Percentiles rank a stretch among this genome's conserved stretches.
Conservation (phyloP, 805 yeast species). For the Ogataea glucozyma region DNA sequence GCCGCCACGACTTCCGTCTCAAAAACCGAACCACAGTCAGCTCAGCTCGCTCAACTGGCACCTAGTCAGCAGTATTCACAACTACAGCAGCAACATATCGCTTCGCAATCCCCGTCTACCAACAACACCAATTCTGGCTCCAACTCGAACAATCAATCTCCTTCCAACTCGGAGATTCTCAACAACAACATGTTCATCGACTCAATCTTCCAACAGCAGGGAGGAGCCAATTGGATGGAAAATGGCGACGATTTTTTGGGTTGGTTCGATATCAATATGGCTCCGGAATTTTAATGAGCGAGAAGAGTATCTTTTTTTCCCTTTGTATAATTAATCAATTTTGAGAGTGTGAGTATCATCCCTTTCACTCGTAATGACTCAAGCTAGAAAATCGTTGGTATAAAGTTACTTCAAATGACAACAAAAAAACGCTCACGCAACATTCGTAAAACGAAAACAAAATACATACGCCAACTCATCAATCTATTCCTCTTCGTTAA, state of each 20-base stretch:
- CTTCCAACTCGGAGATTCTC: slow-evolving; percentile 26
- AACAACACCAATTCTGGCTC: slow-evolving; percentile 17
- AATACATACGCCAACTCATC: neutral
- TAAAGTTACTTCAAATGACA: too few species aligned
- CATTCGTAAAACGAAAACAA: neutral
- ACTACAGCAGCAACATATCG: slow-evolving; percentile 9
- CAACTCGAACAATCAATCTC: slow-evolving; percentile 24
- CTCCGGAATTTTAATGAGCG: slow-evolving; percentile 50
- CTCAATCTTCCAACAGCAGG: slow-evolving; percentile 75
- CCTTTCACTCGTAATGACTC: too few species aligned
- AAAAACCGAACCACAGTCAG: slow-evolving; percentile 1
- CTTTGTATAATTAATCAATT: too few species aligned
- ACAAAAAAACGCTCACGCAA: slow-evolving; percentile 4
- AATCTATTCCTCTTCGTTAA: slow-evolving; percentile 53
- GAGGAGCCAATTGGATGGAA: slow-evolving; percentile 83
- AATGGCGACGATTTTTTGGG: slow-evolving; percentile 87
- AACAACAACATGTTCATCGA: slow-evolving; percentile 40
- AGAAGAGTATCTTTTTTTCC: neutral
- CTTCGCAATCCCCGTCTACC: slow-evolving; percentile 22
- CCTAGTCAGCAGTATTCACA: slow-evolving; percentile 9
- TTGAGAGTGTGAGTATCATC: too few species aligned
- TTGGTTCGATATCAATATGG: slow-evolving; percentile 86
- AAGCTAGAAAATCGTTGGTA: too few species aligned
- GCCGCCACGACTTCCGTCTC: neutral
- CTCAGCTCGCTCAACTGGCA: neutral